These are phyloP conservation scores for Sclerotinia trifoliorum DNA, from an alignment of 2,329 filamentous ascomycete species.

Conservation along the genomic window DNA sequence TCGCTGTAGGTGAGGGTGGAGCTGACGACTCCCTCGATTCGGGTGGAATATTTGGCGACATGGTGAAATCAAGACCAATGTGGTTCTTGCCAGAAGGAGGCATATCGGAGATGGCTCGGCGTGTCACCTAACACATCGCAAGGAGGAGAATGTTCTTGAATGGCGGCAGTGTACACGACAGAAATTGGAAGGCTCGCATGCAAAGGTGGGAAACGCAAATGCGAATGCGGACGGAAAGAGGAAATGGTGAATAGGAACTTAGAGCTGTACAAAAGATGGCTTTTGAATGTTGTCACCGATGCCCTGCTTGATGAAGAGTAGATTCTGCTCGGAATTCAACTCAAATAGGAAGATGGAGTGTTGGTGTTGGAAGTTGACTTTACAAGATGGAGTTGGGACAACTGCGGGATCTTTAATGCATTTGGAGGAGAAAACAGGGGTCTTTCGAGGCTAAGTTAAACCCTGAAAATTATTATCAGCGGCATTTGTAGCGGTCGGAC, in stretches of 20 bases:
- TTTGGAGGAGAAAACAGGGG: constrained; percentile 19
- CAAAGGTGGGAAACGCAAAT: not conserved
- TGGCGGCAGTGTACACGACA: constrained; percentile 1
- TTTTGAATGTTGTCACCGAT: not conserved
- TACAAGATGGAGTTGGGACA: not conserved
- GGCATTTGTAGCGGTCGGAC: constrained; percentile 8
- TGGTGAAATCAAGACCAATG: constrained; percentile 12
- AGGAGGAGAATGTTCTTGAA: not conserved
- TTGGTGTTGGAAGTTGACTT: constrained; percentile 12
- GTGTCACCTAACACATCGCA: constrained; percentile 22
- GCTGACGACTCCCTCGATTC: constrained; percentile 20
- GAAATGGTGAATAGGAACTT: not conserved
- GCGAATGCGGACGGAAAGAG: not conserved
- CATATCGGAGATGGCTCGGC: constrained; percentile 22
- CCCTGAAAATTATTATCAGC: not conserved
- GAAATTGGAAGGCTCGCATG: constrained; percentile 1
- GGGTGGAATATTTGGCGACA: constrained; percentile 18
- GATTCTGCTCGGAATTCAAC: not conserved
- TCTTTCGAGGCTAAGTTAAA: constrained; percentile 3
- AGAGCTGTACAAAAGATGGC: not conserved
- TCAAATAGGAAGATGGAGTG: not conserved
- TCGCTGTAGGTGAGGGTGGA: constrained; percentile 23
- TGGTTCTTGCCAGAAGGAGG: constrained; percentile 16
- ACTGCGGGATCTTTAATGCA: not conserved
- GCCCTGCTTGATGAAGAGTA: not conserved